phyloP scores from a whole-genome alignment of 148 eudicot genomes.

The Arctostaphylos glauca region DNA sequence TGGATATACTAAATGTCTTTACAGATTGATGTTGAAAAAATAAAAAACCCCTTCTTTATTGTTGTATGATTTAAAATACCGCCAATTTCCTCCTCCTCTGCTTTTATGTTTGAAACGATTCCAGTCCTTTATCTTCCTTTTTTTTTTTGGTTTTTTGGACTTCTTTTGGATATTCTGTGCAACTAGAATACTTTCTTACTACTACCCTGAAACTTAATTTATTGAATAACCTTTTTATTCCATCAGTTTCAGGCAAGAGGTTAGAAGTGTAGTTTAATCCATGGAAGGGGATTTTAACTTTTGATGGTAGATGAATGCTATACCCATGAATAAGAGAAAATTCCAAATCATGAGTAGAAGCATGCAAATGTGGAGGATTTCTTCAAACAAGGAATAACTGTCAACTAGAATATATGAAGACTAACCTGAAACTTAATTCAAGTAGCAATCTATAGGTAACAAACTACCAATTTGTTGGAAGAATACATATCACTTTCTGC shows the following conservation, averaged over 20 bases:
- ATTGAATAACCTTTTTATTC: background rate
- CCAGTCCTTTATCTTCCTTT: too few species aligned
- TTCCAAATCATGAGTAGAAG: background rate
- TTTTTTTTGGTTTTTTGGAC: too few species aligned
- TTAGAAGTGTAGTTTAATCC: constrained; percentile 6
- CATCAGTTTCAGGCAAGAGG: background rate
- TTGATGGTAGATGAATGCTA: background rate
- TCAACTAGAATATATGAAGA: background rate
- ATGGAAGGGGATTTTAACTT: background rate
- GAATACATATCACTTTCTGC: background rate
- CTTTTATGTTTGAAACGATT: too few species aligned
- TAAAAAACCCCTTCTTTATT: too few species aligned
- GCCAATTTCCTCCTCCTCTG: too few species aligned
- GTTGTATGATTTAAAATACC: too few species aligned
- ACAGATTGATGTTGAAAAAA: too few species aligned
- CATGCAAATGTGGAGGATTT: background rate
- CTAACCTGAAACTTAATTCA: background rate
- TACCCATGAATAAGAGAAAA: background rate
- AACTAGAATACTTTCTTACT: too few species aligned
- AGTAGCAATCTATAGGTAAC: constrained; percentile 1
- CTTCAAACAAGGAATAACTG: background rate
- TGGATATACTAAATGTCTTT: too few species aligned
- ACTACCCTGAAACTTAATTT: too few species aligned
- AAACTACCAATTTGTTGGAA: constrained; percentile 4
- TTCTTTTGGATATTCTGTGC: too few species aligned